Base-by-base conservation (phyloP, 2,329 filamentous ascomycete genomes). In the Pestalotiopsis sp. region DNA sequence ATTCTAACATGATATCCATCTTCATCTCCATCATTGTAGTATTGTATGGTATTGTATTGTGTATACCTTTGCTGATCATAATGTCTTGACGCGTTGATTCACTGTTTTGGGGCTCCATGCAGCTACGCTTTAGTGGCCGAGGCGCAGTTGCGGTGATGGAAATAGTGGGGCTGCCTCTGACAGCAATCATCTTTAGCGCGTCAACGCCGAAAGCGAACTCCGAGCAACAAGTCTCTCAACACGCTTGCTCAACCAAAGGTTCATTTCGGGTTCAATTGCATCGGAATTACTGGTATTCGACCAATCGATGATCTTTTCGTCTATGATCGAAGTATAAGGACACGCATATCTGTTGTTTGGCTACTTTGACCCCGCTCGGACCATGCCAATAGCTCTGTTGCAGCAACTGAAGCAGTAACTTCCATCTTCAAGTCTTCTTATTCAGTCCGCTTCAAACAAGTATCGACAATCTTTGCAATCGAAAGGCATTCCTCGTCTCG, bases 401-500 rank as follows among this genome's bases (percentile, higher is more conserved):
- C 45, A 52, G 17, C 17, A 6, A 52, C 6, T n/a, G n/a, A 7
- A n/a, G 45, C 45, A n/a, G 45, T n/a, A 12, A 9, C 45, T n/a
- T n/a, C 17, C 7, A 20, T 17, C 6, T n/a, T 52, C 17, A 52
- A 6, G 17, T 52, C n/a, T 52, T 52, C 45, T 52, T n/a, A n/a
- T 23, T 2, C 45, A 52, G 20, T 20, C 14, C 17, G 45, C 45
- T 52, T 52, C 14, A 52, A 52, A 52, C 45, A 52, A 23, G 17
- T n/a, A 20, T 52, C 45, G 20, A 52, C 45, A 2, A 52, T 20
- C 45, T 52, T 52, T 6, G 45, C 45, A 52, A 52, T 52, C 17
- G 7, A n/a, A 52, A 83, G 71, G 63, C 80, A 82, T 69, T 86
- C 82, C 70, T 87, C 85, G 27, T 87, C 85, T 61, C 82, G 80